Evolutionary conservation across 1,284 basidiomycete species (phyloP).

Genomic region (Hortiboletus rubellus): DNA sequence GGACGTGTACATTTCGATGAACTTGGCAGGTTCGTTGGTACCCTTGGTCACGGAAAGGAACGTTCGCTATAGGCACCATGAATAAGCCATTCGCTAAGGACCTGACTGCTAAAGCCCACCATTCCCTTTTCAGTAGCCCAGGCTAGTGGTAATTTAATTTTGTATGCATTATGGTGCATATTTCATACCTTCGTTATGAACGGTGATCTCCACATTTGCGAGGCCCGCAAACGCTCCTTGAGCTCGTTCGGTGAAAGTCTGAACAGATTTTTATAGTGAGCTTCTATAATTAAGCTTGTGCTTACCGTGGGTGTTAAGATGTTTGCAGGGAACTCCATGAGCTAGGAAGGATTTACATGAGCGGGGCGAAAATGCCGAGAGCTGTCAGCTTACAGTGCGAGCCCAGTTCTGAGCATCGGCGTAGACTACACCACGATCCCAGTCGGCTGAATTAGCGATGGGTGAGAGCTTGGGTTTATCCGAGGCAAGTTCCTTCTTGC

Average conservation of each 20-base stretch:
- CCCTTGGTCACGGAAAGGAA: constrained; percentile 90
- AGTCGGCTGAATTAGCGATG: constrained; percentile 49
- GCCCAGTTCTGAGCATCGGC: constrained; percentile 84
- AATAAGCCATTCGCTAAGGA: not conserved
- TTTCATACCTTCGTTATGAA: constrained; percentile 68
- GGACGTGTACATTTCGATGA: constrained; percentile 75
- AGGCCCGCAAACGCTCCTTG: constrained; percentile 68
- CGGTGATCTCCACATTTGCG: constrained; percentile 67
- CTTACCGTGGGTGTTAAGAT: constrained; percentile 75
- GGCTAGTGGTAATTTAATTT: constrained; percentile 36
- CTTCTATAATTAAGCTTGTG: not conserved
- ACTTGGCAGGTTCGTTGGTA: constrained; percentile 80
- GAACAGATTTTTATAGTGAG: constrained; percentile 1
- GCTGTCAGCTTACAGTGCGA: constrained; percentile 54
- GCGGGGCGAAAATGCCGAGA: not conserved
- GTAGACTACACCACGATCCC: constrained; percentile 72
- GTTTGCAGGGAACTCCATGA: constrained; percentile 85
- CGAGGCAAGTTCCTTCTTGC: constrained; percentile 46
- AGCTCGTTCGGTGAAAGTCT: constrained; percentile 74
- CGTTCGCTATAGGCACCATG: constrained; percentile 50
- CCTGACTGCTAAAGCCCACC: constrained; percentile 41
- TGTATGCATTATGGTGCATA: not conserved
- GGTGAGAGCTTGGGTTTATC: constrained; percentile 52
- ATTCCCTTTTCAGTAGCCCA: constrained; percentile 85
- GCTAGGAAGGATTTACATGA: constrained; percentile 38